A percentile compares a stretch with the other conserved stretches of the same genome.
Evolutionary conservation across 768 basidiomycete genomes (phyloP).

Genomic region (Collybiopsis luxurians): DNA sequence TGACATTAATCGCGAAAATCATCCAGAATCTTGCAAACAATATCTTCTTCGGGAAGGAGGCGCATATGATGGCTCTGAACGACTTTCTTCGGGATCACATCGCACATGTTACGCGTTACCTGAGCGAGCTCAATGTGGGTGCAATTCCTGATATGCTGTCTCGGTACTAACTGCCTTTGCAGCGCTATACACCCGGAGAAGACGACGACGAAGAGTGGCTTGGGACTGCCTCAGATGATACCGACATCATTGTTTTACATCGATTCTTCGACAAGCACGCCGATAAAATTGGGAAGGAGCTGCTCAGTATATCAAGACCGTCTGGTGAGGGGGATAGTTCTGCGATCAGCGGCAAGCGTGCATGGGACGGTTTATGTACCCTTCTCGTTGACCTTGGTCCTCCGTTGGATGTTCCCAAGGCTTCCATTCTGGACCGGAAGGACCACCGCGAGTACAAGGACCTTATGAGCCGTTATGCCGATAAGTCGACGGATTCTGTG

Average conservation of each 20-base stretch:
- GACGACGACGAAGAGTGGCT: slow-evolving; percentile 73
- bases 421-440: slow-evolving; percentile 43
- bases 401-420: slow-evolving; percentile 61
- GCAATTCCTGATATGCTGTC: not conserved
- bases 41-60: slow-evolving; percentile 89
- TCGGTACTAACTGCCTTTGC: not conserved
- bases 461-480: slow-evolving; percentile 61
- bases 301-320: slow-evolving; percentile 68
- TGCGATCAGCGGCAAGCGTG: slow-evolving; percentile 66
- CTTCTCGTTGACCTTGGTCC: slow-evolving; percentile 77
- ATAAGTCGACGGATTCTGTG: slow-evolving; percentile 60
- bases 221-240: slow-evolving; percentile 77
- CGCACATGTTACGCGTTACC: slow-evolving; percentile 68
- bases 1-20: slow-evolving; percentile 87
- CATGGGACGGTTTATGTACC: slow-evolving; percentile 80
- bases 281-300: slow-evolving; percentile 85
- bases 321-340: slow-evolving; percentile 52
- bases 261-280: slow-evolving; percentile 83
- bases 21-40: slow-evolving; percentile 95
- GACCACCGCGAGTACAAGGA: slow-evolving; percentile 67
- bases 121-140: slow-evolving; percentile 72
- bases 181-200: slow-evolving; percentile 29
- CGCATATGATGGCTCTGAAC: slow-evolving; percentile 80
- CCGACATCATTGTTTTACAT: slow-evolving; percentile 79
- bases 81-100: slow-evolving; percentile 71